These are phyloP conservation scores for Wickerhamomyces silvicola DNA, from an alignment of 805 yeast species.

Conservation along the genomic window DNA sequence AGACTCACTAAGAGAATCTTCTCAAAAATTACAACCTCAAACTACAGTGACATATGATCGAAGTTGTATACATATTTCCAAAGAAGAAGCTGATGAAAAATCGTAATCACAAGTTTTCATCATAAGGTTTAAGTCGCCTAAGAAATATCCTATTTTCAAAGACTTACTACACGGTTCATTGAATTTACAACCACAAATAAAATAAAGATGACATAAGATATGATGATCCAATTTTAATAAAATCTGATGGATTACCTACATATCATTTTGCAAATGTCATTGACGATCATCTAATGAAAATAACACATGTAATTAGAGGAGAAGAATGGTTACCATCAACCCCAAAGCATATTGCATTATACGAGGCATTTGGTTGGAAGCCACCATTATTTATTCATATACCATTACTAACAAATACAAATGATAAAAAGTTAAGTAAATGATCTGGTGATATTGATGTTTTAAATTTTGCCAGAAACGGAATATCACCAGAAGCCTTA, in stretches of 20 bases:
- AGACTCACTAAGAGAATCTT: constrained; percentile 60
- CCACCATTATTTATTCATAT: constrained; percentile 84
- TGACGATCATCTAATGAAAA: constrained; percentile 89
- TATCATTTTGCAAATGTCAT: constrained; percentile 95
- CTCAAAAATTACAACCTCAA: constrained; percentile 73
- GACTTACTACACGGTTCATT: constrained; percentile 78
- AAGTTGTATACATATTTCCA: constrained; percentile 48
- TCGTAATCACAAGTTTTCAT: constrained; percentile 36
- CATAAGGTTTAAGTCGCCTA: constrained; percentile 75
- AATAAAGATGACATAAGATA: constrained; percentile 62
- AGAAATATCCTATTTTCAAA: constrained; percentile 51
- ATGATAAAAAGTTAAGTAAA: constrained; percentile 77
- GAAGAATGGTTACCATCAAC: constrained; percentile 98
- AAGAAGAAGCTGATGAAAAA: constrained; percentile 33
- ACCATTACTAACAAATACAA: constrained; percentile 71
- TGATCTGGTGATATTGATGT: constrained; percentile 80
- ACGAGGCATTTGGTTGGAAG: constrained; percentile 78
- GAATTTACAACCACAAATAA: constrained; percentile 74
- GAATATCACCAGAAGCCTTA: constrained; percentile 85
- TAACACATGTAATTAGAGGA: constrained; percentile 93
- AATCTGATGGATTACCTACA: constrained; percentile 94
- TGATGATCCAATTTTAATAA: constrained; percentile 85
- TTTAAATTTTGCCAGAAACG: constrained; percentile 46
- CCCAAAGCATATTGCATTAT: constrained; percentile 86
- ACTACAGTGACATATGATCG: constrained; percentile 91